Base-by-base conservation (phyloP, 768 basidiomycete species). In the Kwoniella bestiolae region DNA sequence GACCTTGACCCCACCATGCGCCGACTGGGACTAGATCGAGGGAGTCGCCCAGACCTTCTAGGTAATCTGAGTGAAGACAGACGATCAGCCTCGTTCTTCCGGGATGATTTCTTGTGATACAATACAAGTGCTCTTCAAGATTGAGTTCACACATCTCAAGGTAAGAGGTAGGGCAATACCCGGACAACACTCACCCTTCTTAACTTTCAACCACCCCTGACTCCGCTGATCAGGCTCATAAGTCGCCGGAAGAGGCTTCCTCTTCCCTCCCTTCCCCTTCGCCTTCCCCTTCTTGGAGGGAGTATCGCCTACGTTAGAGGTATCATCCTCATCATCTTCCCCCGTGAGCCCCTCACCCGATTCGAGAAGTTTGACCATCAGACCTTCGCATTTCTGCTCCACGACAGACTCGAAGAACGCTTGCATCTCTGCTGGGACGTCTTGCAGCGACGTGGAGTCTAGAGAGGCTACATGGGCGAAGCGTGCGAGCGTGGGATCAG, bases 331-430 rank as follows among this genome's bases (percentile, higher is more conserved):
- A 1, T 69, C 79, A 52, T 77, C 80, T 1, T 78, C 81, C 0
- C 76, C 79, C 11, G 75, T 71, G 1, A 80, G 55, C 23, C 73
- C 67, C 61, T 78, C 69, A 9, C 75, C 75, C 53, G 71, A 84
- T 72, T 92, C 90, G 18, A 93, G 83, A 12, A 94, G 83, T 89
- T 96, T 96, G 74, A 95, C 85, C 93, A 96, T 94, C 67, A 95
- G 83, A n/a, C 94, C 94, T 80, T 96, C 94, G 61, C 89, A 91
- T 60, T 87, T 87, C 75, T 88, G 88, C 75, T 87, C 86, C 25
- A 92, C 85, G 2, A 91, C 89, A 63, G 84, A 84, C 73, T 86
- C 82, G 86, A 92, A 91, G 79, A 95, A 95, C 5, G 83, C 85
- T 77, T 90, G 85, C 6, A 95, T 84, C 12, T 79, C 84, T n/a